Evolutionary conservation across 108 stramenopile species (phyloP).

Genomic region (Skeletonema potamos): DNA sequence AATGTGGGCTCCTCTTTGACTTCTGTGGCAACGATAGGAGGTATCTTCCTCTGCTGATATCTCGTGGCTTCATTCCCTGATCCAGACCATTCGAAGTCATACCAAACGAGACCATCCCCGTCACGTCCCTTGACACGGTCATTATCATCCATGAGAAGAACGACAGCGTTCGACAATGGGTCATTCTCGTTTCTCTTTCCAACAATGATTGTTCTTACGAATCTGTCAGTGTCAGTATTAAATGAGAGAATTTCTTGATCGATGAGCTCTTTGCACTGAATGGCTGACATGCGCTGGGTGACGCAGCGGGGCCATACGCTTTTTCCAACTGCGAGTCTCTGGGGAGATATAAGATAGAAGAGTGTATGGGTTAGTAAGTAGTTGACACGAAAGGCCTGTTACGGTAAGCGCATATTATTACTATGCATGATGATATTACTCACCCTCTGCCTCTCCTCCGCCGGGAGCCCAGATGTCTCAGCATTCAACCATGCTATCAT

Average conservation of each 20-base stretch:
- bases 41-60: not conserved
- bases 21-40: not conserved
- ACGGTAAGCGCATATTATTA: too few relatives aligned
- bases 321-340: not conserved
- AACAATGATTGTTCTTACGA: not conserved
- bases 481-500: too few relatives aligned
- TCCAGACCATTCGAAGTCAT: conserved; percentile 1
- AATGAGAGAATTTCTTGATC: not conserved
- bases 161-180: not conserved
- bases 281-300: not conserved
- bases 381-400: too few relatives aligned
- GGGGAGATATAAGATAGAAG: too few relatives aligned
- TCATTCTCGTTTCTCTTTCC: not conserved
- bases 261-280: conserved; percentile 1
- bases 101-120: not conserved
- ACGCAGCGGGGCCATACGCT: conserved; percentile 4
- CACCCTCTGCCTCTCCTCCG: too few relatives aligned
- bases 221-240: not conserved
- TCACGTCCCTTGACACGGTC: not conserved
- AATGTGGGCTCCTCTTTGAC: not conserved
- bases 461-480: too few relatives aligned
- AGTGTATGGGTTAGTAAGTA: too few relatives aligned
- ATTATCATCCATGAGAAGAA: not conserved
- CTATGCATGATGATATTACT: too few relatives aligned
- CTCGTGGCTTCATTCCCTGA: not conserved